Percentiles rank a stretch among this genome's conserved stretches.
Conservation (phyloP, 2,329 filamentous ascomycete species). For the Metarhizium sp. region DNA sequence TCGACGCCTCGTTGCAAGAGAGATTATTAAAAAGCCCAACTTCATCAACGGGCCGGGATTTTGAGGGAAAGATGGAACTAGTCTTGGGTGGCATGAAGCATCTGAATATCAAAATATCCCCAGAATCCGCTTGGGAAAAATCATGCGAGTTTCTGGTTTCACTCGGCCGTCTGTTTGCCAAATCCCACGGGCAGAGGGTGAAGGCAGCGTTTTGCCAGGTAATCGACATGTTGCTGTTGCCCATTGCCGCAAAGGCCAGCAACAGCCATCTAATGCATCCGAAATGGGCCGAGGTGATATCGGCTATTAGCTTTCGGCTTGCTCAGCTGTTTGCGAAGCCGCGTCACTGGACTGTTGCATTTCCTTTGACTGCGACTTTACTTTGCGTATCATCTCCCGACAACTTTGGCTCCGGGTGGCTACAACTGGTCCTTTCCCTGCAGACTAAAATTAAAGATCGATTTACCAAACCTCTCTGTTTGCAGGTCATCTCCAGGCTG, state of each 20-base stretch:
- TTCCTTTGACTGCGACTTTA: constrained; percentile 77
- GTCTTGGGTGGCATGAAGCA: constrained; percentile 89
- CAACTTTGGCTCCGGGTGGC: constrained; percentile 76
- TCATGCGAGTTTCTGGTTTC: constrained; percentile 84
- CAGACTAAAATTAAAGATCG: constrained; percentile 81
- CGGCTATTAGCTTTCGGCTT: constrained; percentile 67
- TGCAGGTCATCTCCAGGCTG: constrained; percentile 83
- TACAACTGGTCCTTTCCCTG: constrained; percentile 67
- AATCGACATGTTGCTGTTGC: constrained; percentile 75
- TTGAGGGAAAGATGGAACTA: constrained; percentile 76
- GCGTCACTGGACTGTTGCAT: constrained; percentile 82
- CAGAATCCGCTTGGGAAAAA: constrained; percentile 69
- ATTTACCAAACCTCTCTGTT: constrained; percentile 63
- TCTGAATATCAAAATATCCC: constrained; percentile 64
- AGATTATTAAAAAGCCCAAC: constrained; percentile 59
- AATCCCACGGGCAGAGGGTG: constrained; percentile 77
- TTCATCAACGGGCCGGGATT: constrained; percentile 47
- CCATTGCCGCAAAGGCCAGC: constrained; percentile 72
- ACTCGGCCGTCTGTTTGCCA: constrained; percentile 72
- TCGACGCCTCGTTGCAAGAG: constrained; percentile 70
- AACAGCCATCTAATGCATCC: constrained; percentile 67
- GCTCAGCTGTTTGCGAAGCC: constrained; percentile 83
- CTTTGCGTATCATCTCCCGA: constrained; percentile 84
- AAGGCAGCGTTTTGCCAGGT: constrained; percentile 94
- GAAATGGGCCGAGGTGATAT: constrained; percentile 81